Evolutionary conservation across 352 stramenopile species (phyloP).

Genomic region (Phytophthora nicotianae): DNA sequence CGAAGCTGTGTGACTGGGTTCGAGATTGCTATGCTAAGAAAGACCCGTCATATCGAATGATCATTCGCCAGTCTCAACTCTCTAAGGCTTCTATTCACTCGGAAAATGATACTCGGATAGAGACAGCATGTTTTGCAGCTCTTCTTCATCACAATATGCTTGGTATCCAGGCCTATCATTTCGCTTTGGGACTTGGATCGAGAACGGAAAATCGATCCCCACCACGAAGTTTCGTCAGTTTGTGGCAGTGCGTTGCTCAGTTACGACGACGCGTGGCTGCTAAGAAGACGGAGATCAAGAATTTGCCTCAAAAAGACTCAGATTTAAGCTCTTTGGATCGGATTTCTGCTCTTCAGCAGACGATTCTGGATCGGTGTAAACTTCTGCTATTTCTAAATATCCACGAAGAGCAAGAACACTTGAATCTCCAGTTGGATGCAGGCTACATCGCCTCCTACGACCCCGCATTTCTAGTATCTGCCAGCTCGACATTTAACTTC

Average conservation of each 20-base stretch:
- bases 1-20: constrained; percentile 60
- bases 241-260: constrained; percentile 66
- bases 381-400: constrained; percentile 43
- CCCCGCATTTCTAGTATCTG: constrained; percentile 29
- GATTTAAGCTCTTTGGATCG: constrained; percentile 9
- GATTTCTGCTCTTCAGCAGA: constrained; percentile 32
- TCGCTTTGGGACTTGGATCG: constrained; percentile 16
- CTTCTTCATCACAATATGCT: constrained; percentile 63
- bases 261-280: constrained; percentile 43
- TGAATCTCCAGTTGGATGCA: constrained; percentile 32
- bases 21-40: constrained; percentile 48
- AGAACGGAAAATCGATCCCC: constrained; percentile 5
- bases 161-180: constrained; percentile 38
- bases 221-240: constrained; percentile 33
- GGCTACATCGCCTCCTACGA: constrained; percentile 43
- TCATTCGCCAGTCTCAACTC: constrained; percentile 49
- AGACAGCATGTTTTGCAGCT: constrained; percentile 57
- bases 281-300: constrained; percentile 56
- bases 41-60: constrained; percentile 74
- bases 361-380: constrained; percentile 49
- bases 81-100: constrained; percentile 19
- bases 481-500: constrained; percentile 18
- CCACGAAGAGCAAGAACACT: constrained; percentile 39
- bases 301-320: neutral
- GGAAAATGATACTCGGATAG: constrained; percentile 48